Evolutionary conservation across 2,329 filamentous ascomycete species (phyloP).

Genomic region (Apiospora sp.): DNA sequence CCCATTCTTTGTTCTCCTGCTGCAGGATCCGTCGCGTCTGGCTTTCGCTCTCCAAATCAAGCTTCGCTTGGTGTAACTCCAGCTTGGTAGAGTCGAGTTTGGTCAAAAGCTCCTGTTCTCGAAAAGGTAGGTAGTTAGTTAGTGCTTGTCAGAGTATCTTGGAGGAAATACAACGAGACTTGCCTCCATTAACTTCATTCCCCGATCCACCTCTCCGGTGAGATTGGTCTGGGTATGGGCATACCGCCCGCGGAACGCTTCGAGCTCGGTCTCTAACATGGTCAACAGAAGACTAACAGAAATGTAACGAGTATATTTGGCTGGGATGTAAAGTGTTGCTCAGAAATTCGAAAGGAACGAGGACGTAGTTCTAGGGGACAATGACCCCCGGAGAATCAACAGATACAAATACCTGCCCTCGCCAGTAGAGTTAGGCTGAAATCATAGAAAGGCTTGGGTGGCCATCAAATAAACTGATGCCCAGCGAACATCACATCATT

Average conservation of each 20-base stretch:
- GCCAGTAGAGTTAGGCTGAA: background rate
- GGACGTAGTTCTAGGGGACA: too few relatives aligned
- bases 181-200: background rate
- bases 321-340: background rate
- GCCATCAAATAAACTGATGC: background rate
- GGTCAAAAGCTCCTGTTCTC: background rate
- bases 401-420: too few relatives aligned
- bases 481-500: too few relatives aligned
- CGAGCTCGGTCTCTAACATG: background rate
- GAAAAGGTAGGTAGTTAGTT: background rate
- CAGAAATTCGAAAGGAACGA: too few relatives aligned
- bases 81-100: background rate
- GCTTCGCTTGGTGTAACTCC: background rate
- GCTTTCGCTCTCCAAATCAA: background rate
- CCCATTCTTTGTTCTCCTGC: constrained; percentile 7
- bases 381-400: too few relatives aligned
- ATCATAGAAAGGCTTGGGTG: background rate
- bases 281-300: background rate
- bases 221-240: background rate
- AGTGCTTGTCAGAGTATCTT: background rate
- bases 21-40: background rate
- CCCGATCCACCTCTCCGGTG: background rate
- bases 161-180: background rate
- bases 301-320: background rate
- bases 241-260: background rate